Evolutionary conservation across 257 asterid species (phyloP), one percentile per base, ranked within the genome.

Genomic region (Eustoma russellianum): DNA sequence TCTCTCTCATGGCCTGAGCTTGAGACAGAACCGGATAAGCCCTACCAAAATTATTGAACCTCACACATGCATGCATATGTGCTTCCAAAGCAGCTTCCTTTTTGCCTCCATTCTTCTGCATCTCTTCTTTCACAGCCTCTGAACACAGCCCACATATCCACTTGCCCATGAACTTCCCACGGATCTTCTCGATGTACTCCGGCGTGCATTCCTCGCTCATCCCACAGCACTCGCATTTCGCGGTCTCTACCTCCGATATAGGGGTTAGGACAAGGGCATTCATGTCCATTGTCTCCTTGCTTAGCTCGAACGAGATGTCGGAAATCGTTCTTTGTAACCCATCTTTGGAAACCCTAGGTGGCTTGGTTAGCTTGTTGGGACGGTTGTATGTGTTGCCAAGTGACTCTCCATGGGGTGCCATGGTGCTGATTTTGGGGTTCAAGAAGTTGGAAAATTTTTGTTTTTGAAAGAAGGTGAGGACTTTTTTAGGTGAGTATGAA

Each of bases 191-290:
- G 51, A 86, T 80, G 73, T 90, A 86, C 24, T 73, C 77, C 0
- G 77, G 83, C 0, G 98, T 90, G 77, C 81, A 86, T 68, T 90
- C 98, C 50, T 90, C 98, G 2, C 72, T 74, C 91, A 90, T 74
- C 44, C 98, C 96, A n/a, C 98, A 90, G 50, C 98, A 83, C 78
- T 90, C 98, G 65, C 98, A 90, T 71, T 86, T 83, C 0, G 96
- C 91, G 12, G 81, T 90, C 65, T 86, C 96, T 5, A 79, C 77
- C 73, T 89, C 97, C 0, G 83, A 75, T 47, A 86, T 73, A 1
- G 88, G 71, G 46, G 38, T 2, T 12, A 53, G 48, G 43, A 38
- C 43, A 10, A 7, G 12, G 43, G 9, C 12, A 33, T 40, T 33
- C 28, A 3, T 11, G 43, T 40, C 56, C 3, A 19, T 15, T 1